Evolutionary conservation across 345 rosid species (phyloP).

Genomic region (Arabidopsis thaliana): TAIR10.1 NC_003074.8:16388001-16388500

Average conservation of each 20-base stretch:
- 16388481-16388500: constrained; percentile 31
- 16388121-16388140: background rate
- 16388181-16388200: constrained; percentile 8
- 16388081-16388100: constrained; percentile 9
- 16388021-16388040: background rate
- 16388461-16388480: constrained; percentile 34
- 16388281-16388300: background rate
- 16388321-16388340: constrained; percentile 28
- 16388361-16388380: background rate
- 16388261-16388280: constrained; percentile 6
- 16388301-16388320: constrained; percentile 35
- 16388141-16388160: background rate
- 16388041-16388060: background rate
- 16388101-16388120: background rate
- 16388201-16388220: background rate
- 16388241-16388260: constrained; percentile 34
- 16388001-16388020: constrained; percentile 12
- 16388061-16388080: background rate
- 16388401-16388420: constrained; percentile 3
- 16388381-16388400: constrained; percentile 3
- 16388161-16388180: background rate
- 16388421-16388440: constrained; percentile 24
- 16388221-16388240: constrained; percentile 20
- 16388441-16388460: constrained; percentile 28
- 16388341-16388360: constrained; percentile 16